Evolutionary conservation across 2,329 filamentous ascomycete species (phyloP), one percentile per base, ranked within the genome.

Genomic region (Penicillium sumatraense): DNA sequence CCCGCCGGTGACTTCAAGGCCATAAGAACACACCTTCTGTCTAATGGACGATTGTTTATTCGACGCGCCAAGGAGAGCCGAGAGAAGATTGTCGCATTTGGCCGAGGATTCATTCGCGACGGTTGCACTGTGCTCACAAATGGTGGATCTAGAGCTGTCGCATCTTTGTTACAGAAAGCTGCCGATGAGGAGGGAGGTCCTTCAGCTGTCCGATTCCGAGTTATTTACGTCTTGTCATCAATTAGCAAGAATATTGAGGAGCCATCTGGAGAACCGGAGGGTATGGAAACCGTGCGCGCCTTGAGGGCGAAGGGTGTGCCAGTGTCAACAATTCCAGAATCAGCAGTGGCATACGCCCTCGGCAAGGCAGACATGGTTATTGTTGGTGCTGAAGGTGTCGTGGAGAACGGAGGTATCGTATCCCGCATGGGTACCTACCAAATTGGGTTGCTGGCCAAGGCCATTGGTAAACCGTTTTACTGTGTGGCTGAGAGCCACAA

Each of bases 401-500:
- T 96, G 18, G 91, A 96, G 69, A 96, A 96, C 70, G 95, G 95
- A 47, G 93, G 93, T 33, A 89, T 98, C 64, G 90, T 99, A 63
- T 93, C 90, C 21, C 82, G 93, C 46, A 84, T 98, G 76, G 93
- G 93, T 23, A 88, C 86, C 3, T 93, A 90, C 65, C 92, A 96
- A 78, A 88, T 98, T 64, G 93, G 91, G 2, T 80, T 91, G 63
- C 79, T 97, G 49, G 92, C 93, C 5, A 87, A 88, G 66, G 83
- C 83, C 13, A 83, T 84, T 58, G 85, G 87, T 35, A 87, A 90
- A 59, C 89, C 89, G 0, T 91, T 98, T 65, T 96, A 96, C 68
- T 92, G 96, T 16, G 92, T 95, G 5, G 89, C 89, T 1, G 95
- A 99, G 79, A 96, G 90, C 67, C 95, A 99, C 80, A 99, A 99